phyloP scores from a whole-genome alignment of 805 yeast genomes.

The Candida vartiovaarae region DNA sequence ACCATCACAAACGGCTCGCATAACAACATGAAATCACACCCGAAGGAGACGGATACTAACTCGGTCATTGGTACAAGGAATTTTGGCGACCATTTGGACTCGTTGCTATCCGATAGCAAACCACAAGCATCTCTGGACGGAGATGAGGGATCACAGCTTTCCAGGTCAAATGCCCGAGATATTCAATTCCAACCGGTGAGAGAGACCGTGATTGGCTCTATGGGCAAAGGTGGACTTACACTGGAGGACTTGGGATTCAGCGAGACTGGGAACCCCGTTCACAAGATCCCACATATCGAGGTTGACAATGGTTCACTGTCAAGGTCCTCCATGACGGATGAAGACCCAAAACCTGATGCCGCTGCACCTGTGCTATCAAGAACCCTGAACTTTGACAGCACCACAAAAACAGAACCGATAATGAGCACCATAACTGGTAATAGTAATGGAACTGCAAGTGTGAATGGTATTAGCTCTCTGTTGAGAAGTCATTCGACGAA shows the following conservation, averaged over 20 bases:
- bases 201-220: slow-evolving; percentile 41
- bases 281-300: not conserved
- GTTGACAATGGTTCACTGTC: not conserved
- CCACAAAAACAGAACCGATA: not conserved
- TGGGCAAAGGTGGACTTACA: slow-evolving; percentile 49
- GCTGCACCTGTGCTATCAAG: not conserved
- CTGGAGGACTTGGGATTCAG: slow-evolving; percentile 27
- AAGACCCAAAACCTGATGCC: not conserved
- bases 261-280: not conserved
- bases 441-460: not conserved
- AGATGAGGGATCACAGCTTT: slow-evolving; percentile 3
- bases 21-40: slow-evolving; percentile 8
- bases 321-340: no score
- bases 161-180: slow-evolving; percentile 15
- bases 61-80: not conserved
- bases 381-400: not conserved
- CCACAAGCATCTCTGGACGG: not conserved
- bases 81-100: slow-evolving; percentile 28
- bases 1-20: slow-evolving; percentile 6
- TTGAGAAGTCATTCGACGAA: not conserved
- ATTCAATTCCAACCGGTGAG: slow-evolving; percentile 37
- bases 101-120: slow-evolving; percentile 21
- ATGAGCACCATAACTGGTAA: not conserved
- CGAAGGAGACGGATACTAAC: not conserved
- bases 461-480: not conserved